phyloP scores from a whole-genome alignment of 768 basidiomycete genomes.

The Mycena floridula region DNA sequence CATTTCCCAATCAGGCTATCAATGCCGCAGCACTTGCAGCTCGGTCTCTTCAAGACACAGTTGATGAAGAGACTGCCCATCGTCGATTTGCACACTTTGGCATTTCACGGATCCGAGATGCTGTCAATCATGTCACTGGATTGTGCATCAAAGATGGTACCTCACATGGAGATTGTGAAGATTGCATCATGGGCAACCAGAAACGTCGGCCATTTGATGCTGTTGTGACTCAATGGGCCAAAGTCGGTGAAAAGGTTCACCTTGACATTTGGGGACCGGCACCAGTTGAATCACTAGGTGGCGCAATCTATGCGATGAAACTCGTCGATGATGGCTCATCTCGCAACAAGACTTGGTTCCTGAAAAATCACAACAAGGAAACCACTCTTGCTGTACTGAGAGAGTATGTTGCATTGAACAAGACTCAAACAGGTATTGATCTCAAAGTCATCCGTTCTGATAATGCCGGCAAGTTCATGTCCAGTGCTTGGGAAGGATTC shows the following conservation, averaged over 20 bases:
- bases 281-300: not conserved
- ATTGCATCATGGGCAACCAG: constrained; percentile 1
- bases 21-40: not conserved
- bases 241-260: not conserved
- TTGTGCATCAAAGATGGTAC: not conserved
- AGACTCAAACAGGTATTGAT: not conserved
- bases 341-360: not conserved
- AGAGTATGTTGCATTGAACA: not conserved
- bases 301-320: constrained; percentile 4
- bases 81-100: constrained; percentile 5
- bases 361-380: constrained; percentile 3
- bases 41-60: not conserved
- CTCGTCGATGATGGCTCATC: constrained; percentile 1
- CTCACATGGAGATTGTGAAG: not conserved
- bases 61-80: not conserved
- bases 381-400: not conserved
- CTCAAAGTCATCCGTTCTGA: constrained; percentile 10
- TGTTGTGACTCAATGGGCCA: not conserved
- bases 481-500: constrained; percentile 5
- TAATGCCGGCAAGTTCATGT: constrained; percentile 15
- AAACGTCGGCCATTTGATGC: constrained; percentile 1
- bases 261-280: constrained; percentile 12
- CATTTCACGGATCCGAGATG: not conserved
- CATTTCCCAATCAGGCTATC: not conserved
- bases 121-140: not conserved